These are phyloP conservation scores for Xylariaceae sp. DNA, from an alignment of 2,329 filamentous ascomycete species.

Conservation along the genomic window DNA sequence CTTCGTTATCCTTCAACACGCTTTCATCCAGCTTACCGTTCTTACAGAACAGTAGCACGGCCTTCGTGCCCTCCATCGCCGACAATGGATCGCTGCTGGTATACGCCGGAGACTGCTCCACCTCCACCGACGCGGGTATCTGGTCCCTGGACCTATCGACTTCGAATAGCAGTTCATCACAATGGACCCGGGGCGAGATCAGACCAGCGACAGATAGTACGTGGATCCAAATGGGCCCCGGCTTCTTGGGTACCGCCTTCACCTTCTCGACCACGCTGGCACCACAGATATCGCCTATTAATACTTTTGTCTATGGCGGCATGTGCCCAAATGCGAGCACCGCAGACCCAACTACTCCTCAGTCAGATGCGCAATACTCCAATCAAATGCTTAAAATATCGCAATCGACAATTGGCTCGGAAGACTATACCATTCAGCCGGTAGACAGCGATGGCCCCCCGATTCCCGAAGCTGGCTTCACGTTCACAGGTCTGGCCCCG, in stretches of 20 bases:
- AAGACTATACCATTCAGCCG: slow-evolving; percentile 34
- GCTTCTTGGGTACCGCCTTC: slow-evolving; percentile 52
- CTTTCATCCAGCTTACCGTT: slow-evolving; percentile 60
- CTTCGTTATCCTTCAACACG: slow-evolving; percentile 39
- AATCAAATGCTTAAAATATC: slow-evolving; percentile 69
- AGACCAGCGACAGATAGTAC: slow-evolving; percentile 20
- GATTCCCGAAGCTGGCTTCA: slow-evolving; percentile 80
- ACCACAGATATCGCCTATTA: slow-evolving; percentile 47
- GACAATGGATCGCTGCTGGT: slow-evolving; percentile 65
- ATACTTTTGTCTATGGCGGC: slow-evolving; percentile 75
- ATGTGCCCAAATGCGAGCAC: slow-evolving; percentile 65
- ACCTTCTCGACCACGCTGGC: slow-evolving; percentile 60
- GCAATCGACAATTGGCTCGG: slow-evolving; percentile 35
- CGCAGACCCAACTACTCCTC: slow-evolving; percentile 49
- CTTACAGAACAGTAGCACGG: slow-evolving; percentile 43
- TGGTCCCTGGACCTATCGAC: slow-evolving; percentile 60
- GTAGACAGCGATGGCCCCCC: slow-evolving; percentile 53
- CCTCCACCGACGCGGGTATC: slow-evolving; percentile 47
- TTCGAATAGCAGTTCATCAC: slow-evolving; percentile 33
- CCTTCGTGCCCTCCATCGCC: slow-evolving; percentile 65
- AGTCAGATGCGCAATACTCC: slow-evolving; percentile 68
- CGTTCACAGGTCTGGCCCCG: slow-evolving; percentile 66
- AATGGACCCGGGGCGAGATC: slow-evolving; percentile 38
- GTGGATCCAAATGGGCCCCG: slow-evolving; percentile 36
- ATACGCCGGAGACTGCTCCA: slow-evolving; percentile 66